Evolutionary conservation across 208 protist genomes (phyloP), one percentile per base, ranked within the genome.

Genomic region (Crithidia bombi): DNA sequence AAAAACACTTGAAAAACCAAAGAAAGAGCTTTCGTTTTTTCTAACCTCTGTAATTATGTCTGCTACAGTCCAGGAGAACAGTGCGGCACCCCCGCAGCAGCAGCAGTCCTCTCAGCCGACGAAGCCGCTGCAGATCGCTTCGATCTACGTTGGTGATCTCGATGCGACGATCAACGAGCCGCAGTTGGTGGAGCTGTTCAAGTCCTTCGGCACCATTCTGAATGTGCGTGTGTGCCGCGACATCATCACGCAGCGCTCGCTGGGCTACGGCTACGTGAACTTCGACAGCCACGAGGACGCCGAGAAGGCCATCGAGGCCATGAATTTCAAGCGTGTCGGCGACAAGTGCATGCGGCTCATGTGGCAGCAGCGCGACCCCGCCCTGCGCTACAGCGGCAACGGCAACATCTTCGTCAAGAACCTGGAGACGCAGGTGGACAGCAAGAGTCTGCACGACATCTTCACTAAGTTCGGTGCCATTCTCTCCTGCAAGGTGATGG

Each of bases 371-470:
- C 94, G 98, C 57, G 98, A 99, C 75, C 98, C 99, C 39, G 84
- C 93, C 19, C 81, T 99, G 19, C 95, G 99, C 69, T 98, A 99
- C 83, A 98, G 93, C 47, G 98, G 98, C 69, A 93, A 93, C 71
- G 94, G 98, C 84, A 99, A 99, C 89, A 92, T 99, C 66, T 99
- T 99, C 79, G 98, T 99, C 62, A 99, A 99, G 87, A 99, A 99
- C 86, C 89, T 99, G 19, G 92, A 98, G 82, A 87, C 80, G 71
- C 79, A 86, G 39, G 97, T 99, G 56, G 97, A 99, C 84, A 98
- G 98, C 84, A 98, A 99, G 79, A 81, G 83, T 19, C 90, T 99
- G 11, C 93, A 98, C 85, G 97, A 99, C 72, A 96, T 98, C 25
- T 99, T 99, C 87, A 84, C 82, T 51, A 86, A 85, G 38, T 99